Conservation (phyloP, 2,329 filamentous ascomycete species). For the Apiospora kogelbergensis region DNA sequence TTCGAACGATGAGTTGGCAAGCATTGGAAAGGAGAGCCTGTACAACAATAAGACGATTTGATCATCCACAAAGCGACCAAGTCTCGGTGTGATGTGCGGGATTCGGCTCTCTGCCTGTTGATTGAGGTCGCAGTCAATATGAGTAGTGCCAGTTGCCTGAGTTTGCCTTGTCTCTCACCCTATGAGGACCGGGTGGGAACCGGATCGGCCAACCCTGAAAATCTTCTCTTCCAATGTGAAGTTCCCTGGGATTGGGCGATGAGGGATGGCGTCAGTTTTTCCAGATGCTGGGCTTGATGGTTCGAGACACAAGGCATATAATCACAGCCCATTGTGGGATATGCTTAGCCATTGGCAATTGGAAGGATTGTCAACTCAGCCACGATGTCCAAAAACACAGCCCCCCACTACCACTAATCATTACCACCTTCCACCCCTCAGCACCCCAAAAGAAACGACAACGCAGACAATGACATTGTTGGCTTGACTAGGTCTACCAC, state of each 20-base stretch:
- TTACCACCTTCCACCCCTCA: background rate
- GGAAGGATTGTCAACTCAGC: background rate
- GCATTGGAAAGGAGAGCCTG: background rate
- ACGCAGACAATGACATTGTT: background rate
- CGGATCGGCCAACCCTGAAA: background rate
- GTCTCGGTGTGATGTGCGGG: background rate
- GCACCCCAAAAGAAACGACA: background rate
- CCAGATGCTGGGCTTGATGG: background rate
- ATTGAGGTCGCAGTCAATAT: background rate
- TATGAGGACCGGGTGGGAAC: background rate
- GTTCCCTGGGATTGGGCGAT: background rate
- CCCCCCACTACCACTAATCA: background rate
- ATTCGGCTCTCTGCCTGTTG: background rate
- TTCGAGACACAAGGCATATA: background rate
- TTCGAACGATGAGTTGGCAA: background rate
- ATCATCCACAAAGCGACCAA: background rate
- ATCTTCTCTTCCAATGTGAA: background rate
- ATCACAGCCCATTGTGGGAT: background rate
- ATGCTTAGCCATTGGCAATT: background rate
- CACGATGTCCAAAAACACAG: background rate
- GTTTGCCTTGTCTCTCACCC: background rate
- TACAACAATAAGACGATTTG: background rate
- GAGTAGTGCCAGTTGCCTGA: background rate
- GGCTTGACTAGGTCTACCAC: too few relatives aligned
- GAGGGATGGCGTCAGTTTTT: background rate